These are phyloP conservation scores for Triticum monococcum DNA, from an alignment of 176 grass and related monocot species.

Conservation along the genomic window DNA sequence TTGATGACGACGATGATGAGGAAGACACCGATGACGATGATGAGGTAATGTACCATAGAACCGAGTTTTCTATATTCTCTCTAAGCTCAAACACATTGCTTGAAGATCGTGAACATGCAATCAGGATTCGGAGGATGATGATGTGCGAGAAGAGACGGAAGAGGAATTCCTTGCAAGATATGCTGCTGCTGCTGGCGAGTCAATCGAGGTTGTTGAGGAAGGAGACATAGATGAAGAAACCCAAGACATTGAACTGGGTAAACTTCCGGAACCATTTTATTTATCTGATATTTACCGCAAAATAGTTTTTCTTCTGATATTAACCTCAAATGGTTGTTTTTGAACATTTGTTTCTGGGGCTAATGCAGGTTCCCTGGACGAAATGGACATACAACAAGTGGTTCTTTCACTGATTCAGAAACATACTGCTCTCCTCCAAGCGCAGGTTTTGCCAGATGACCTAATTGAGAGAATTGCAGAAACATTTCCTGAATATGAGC, in stretches of 20 bases:
- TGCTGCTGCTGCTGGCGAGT: slow-evolving; percentile 51
- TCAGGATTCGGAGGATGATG: slow-evolving; percentile 82
- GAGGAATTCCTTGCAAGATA: slow-evolving; percentile 88
- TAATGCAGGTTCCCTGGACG: slow-evolving; percentile 22
- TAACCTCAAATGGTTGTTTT: neutral
- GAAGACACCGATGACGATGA: slow-evolving; percentile 39
- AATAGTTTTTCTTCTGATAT: neutral
- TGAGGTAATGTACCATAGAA: slow-evolving; percentile 33
- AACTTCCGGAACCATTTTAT: neutral
- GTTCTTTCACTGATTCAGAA: slow-evolving; percentile 38
- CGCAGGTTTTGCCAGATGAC: slow-evolving; percentile 31
- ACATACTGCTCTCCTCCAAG: slow-evolving; percentile 27
- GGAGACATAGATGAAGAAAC: slow-evolving; percentile 69
- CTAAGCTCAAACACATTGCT: neutral
- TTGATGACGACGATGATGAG: slow-evolving; percentile 45
- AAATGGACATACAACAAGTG: slow-evolving; percentile 17
- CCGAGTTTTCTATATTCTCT: neutral
- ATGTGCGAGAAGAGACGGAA: slow-evolving; percentile 63
- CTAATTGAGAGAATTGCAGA: slow-evolving; percentile 43
- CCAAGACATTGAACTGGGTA: slow-evolving; percentile 74
- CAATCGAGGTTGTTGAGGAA: slow-evolving; percentile 56
- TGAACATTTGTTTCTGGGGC: neutral
- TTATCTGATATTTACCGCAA: neutral
- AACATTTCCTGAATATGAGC: slow-evolving; percentile 59
- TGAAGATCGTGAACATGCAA: slow-evolving; percentile 17